phyloP scores from a whole-genome alignment of 805 yeast species.

The Groenewaldozyma salmanticensis region DNA sequence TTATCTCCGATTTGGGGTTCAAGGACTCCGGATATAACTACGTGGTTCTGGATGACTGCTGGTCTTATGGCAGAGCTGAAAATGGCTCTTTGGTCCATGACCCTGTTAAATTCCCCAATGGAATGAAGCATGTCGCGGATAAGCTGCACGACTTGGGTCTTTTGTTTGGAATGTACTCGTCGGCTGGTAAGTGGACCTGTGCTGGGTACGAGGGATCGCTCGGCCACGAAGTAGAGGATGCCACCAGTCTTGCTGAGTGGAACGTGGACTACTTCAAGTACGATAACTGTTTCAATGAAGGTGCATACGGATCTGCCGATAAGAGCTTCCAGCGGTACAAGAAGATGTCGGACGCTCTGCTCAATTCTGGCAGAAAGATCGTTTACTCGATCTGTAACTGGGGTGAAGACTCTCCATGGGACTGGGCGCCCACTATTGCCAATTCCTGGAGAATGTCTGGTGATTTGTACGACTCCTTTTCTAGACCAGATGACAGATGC shows the following conservation, averaged over 20 bases:
- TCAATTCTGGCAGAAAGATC: slow-evolving; percentile 24
- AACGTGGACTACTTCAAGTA: slow-evolving; percentile 27
- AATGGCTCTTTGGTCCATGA: slow-evolving; percentile 17
- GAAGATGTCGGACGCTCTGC: slow-evolving; percentile 24
- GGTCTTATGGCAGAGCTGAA: slow-evolving; percentile 19
- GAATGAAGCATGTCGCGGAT: slow-evolving; percentile 22
- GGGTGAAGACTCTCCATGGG: slow-evolving; percentile 27
- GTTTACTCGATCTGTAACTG: slow-evolving; percentile 27
- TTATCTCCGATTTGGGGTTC: slow-evolving; percentile 20
- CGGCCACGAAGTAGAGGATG: slow-evolving; percentile 24
- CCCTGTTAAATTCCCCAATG: slow-evolving; percentile 22
- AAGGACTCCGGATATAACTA: slow-evolving; percentile 24
- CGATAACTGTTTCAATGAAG: slow-evolving; percentile 27
- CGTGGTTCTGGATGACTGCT: slow-evolving; percentile 27
- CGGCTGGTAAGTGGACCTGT: slow-evolving; percentile 28
- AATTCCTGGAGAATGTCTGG: slow-evolving; percentile 27
- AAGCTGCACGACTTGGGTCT: slow-evolving; percentile 21
- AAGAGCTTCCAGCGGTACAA: slow-evolving; percentile 23
- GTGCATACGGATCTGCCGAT: slow-evolving; percentile 22
- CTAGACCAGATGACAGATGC: slow-evolving; percentile 21
- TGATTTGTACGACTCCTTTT: slow-evolving; percentile 19
- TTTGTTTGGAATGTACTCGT: slow-evolving; percentile 27
- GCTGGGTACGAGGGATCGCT: slow-evolving; percentile 27
- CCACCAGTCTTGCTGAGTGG: slow-evolving; percentile 23
- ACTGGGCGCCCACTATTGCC: slow-evolving; percentile 25